A percentile compares a stretch with the other conserved stretches of the same genome.
Evolutionary conservation across 73 alveolate genomes (phyloP).

Genomic region (Paramecium octaurelia): DNA sequence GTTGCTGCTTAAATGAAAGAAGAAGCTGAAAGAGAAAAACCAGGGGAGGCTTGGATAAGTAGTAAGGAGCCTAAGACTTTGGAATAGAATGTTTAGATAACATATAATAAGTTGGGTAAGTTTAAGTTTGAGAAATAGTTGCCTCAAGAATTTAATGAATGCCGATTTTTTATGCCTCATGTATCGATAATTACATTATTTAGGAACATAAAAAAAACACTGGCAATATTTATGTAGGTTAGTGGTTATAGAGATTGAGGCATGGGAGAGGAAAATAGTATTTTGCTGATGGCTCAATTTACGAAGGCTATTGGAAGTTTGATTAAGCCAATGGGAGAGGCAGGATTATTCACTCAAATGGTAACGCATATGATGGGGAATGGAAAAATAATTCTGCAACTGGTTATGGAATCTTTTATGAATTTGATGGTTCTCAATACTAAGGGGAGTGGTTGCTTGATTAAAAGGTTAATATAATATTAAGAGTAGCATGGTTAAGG

Average conservation of each 20-base stretch:
- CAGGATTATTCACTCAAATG: constrained; percentile 59
- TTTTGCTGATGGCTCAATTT: constrained; percentile 68
- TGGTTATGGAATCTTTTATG: constrained; percentile 60
- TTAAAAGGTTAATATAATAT: constrained; percentile 1
- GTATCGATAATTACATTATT: neutral
- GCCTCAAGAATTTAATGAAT: constrained; percentile 22
- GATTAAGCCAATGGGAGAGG: constrained; percentile 67
- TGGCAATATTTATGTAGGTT: constrained; percentile 45
- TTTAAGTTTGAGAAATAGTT: neutral
- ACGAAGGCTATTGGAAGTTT: constrained; percentile 62
- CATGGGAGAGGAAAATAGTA: constrained; percentile 79
- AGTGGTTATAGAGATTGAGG: constrained; percentile 52
- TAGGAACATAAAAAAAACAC: constrained; percentile 6
- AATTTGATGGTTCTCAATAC: neutral
- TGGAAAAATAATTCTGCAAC: constrained; percentile 66
- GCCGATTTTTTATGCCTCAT: constrained; percentile 19
- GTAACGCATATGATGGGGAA: constrained; percentile 66
- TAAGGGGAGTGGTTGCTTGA: constrained; percentile 25
- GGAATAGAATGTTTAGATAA: neutral
- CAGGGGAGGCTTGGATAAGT: neutral
- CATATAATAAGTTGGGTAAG: neutral
- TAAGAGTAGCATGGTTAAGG: constrained; percentile 19
- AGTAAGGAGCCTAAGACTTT: neutral
- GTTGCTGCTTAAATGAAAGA: neutral
- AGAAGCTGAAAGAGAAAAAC: constrained; percentile 28